Percentiles rank a stretch among this genome's conserved stretches.
These are phyloP conservation scores for Monilinia fructigena DNA, from an alignment of 2,329 filamentous ascomycete genomes.

Conservation along the genomic window DNA sequence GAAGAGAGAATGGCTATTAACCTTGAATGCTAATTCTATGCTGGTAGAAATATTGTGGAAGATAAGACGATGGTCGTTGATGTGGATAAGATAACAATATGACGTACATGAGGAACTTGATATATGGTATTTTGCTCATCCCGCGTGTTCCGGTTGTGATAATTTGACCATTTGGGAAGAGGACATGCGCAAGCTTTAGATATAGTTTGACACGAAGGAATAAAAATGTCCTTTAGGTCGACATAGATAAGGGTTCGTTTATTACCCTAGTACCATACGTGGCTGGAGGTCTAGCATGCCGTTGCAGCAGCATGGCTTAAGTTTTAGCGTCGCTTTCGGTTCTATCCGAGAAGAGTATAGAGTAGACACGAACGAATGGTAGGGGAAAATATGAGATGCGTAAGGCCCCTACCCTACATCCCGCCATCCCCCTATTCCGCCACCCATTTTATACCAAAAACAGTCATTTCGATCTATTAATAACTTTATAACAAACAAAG, in stretches of 20 bases:
- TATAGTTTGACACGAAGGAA: neutral
- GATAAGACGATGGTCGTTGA: neutral
- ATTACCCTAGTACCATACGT: neutral
- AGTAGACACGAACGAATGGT: neutral
- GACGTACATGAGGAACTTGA: neutral
- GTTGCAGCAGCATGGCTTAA: neutral
- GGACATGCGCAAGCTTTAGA: neutral
- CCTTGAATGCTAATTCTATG: neutral
- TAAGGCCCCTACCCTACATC: neutral
- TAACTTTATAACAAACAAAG: too few species aligned
- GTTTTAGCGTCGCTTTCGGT: neutral
- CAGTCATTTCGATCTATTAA: too few species aligned
- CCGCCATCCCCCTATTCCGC: too few species aligned
- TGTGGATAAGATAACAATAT: neutral
- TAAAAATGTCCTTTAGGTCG: neutral
- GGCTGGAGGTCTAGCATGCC: neutral
- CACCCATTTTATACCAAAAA: too few species aligned
- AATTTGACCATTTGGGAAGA: neutral
- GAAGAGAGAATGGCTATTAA: neutral
- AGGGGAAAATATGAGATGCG: neutral
- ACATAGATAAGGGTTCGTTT: neutral
- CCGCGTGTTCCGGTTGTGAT: neutral
- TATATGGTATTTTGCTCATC: neutral
- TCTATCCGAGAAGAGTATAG: neutral
- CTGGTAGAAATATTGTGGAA: neutral